These are phyloP conservation scores for Ceratobasidium sp. DNA, from an alignment of 1,284 basidiomycete genomes.

Conservation along the genomic window DNA sequence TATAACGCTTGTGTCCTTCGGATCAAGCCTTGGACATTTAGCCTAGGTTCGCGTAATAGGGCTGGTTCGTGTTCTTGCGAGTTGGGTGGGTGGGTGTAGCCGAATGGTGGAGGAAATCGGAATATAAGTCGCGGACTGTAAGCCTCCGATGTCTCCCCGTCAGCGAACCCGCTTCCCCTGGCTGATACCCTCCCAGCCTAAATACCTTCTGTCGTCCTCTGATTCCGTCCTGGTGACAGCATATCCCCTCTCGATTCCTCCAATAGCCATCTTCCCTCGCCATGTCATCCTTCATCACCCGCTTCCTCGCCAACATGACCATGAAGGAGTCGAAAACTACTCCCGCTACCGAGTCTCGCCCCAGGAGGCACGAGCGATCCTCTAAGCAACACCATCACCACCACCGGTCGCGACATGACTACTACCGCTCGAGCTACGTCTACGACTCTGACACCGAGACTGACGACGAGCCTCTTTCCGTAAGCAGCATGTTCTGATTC, in stretches of 20 bases:
- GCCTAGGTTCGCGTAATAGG: constrained; percentile 15
- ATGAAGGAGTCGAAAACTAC: constrained; percentile 34
- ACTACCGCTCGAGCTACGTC: constrained; percentile 36
- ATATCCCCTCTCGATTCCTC: not conserved
- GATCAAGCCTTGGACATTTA: constrained; percentile 29
- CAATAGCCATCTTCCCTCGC: constrained; percentile 3
- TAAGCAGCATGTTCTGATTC: constrained; percentile 3
- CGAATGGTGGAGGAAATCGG: constrained; percentile 15
- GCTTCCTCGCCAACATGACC: constrained; percentile 42
- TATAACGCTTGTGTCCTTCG: constrained; percentile 5
- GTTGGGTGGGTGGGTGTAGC: not conserved
- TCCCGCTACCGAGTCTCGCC: constrained; percentile 23
- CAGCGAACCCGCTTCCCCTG: constrained; percentile 33
- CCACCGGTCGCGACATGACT: constrained; percentile 18
- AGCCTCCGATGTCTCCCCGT: constrained; percentile 40
- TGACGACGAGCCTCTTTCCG: constrained; percentile 41
- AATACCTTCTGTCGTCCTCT: constrained; percentile 5
- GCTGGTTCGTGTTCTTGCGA: constrained; percentile 11
- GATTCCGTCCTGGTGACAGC: constrained; percentile 36
- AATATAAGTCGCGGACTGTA: constrained; percentile 34
- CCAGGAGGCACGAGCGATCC: constrained; percentile 35
- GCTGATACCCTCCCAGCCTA: constrained; percentile 36
- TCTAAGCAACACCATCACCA: constrained; percentile 25
- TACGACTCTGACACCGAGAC: constrained; percentile 32
- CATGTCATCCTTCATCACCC: constrained; percentile 41